A percentile compares a stretch with the other conserved stretches of the same genome.
These are phyloP conservation scores for Citeromyces hawaiiensis DNA, from an alignment of 1,139 yeast genomes.

Conservation along the genomic window DNA sequence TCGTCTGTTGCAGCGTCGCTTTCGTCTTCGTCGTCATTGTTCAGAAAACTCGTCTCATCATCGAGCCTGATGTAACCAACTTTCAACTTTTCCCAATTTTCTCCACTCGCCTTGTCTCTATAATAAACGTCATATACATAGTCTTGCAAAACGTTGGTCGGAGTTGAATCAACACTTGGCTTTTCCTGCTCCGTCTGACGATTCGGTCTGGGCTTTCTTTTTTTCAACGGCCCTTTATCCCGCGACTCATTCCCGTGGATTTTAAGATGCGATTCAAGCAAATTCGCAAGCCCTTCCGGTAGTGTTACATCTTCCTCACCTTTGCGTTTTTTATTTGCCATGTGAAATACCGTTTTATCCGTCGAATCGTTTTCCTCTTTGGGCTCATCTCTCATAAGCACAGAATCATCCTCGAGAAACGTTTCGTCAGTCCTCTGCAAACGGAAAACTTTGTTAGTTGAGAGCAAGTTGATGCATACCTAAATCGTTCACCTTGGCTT, in stretches of 20 bases:
- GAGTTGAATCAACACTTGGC: neutral
- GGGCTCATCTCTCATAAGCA: neutral
- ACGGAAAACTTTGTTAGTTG: neutral
- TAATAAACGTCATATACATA: slow-evolving; percentile 87
- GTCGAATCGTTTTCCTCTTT: neutral
- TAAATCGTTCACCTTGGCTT: neutral
- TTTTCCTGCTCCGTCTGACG: neutral
- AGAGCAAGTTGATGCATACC: neutral
- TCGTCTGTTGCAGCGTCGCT: slow-evolving; percentile 31
- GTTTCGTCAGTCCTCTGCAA: neutral
- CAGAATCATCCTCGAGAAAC: neutral
- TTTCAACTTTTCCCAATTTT: slow-evolving; percentile 32
- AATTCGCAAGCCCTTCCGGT: slow-evolving; percentile 52
- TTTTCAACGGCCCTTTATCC: slow-evolving; percentile 9
- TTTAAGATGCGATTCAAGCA: slow-evolving; percentile 46
- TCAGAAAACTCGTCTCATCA: slow-evolving; percentile 46
- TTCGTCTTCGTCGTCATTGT: slow-evolving; percentile 36
- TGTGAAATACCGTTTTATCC: neutral
- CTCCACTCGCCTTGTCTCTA: slow-evolving; percentile 35
- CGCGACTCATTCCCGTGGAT: slow-evolving; percentile 9
- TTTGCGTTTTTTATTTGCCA: neutral
- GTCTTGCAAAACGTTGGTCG: slow-evolving; percentile 19
- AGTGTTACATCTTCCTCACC: slow-evolving; percentile 27
- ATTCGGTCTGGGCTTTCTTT: slow-evolving; percentile 9
- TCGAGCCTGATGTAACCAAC: slow-evolving; percentile 59